These are phyloP conservation scores for Fusarium keratoplasticum DNA, from an alignment of 2,329 filamentous ascomycete genomes.

Conservation along the genomic window DNA sequence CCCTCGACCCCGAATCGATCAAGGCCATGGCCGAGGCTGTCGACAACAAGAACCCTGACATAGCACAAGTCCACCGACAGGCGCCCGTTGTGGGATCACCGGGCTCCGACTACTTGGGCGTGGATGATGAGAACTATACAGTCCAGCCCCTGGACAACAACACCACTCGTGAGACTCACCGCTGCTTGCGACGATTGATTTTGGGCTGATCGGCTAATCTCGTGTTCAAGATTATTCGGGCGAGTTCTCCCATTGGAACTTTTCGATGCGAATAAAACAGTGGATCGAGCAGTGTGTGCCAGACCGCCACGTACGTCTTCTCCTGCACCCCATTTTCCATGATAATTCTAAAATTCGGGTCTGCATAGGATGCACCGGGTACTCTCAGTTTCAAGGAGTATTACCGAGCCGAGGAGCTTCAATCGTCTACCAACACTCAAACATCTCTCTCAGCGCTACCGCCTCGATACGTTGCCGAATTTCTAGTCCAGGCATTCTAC, in stretches of 20 bases:
- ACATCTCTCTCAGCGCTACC: conserved; percentile 56
- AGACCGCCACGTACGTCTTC: conserved; percentile 43
- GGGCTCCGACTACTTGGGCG: conserved; percentile 41
- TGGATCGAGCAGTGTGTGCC: conserved; percentile 58
- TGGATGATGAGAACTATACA: conserved; percentile 54
- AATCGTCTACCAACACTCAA: conserved; percentile 53
- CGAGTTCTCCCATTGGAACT: conserved; percentile 66
- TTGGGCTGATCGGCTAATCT: conserved; percentile 19
- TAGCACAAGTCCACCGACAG: conserved; percentile 32
- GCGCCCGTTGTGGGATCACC: conserved; percentile 36
- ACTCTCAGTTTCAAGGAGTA: conserved; percentile 53
- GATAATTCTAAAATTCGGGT: neutral
- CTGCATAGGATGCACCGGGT: conserved; percentile 42
- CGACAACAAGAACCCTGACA: conserved; percentile 47
- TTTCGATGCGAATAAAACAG: conserved; percentile 63
- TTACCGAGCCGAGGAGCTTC: conserved; percentile 59
- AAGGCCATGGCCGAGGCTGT: conserved; percentile 57
- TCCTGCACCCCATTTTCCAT: neutral
- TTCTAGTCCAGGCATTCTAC: conserved; percentile 60
- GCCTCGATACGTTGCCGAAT: conserved; percentile 59
- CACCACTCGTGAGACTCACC: conserved; percentile 51
- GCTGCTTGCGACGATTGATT: neutral
- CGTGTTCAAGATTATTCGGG: conserved; percentile 58
- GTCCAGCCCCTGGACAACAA: conserved; percentile 56
- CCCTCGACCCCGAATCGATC: conserved; percentile 46